phyloP scores from a whole-genome alignment of 2,329 filamentous ascomycete genomes.

The Dactylonectria estremocensis region DNA sequence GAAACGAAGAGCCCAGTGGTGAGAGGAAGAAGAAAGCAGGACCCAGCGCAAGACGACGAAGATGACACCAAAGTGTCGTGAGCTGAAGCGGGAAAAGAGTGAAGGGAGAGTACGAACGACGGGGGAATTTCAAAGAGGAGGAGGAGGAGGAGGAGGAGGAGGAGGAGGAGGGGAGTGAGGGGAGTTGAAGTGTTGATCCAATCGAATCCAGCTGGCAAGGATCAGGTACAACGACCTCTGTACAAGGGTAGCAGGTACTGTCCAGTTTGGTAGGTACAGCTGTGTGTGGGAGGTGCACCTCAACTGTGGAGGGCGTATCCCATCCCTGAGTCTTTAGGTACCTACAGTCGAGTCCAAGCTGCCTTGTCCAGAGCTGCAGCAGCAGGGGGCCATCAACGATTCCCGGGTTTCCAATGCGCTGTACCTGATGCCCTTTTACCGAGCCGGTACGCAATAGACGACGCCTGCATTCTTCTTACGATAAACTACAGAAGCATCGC shows the following conservation, averaged over 20 bases:
- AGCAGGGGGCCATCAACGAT: too few relatives aligned
- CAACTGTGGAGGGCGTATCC: too few relatives aligned
- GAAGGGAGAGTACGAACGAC: slow-evolving; percentile 8
- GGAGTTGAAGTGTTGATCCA: slow-evolving; percentile 20
- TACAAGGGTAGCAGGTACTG: too few relatives aligned
- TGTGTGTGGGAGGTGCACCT: too few relatives aligned
- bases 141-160: slow-evolving; percentile 9
- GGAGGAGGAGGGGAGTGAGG: not conserved
- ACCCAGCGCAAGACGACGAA: slow-evolving; percentile 16
- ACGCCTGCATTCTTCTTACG: not conserved
- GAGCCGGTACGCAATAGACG: not conserved
- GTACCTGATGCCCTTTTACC: not conserved
- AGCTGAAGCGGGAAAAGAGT: slow-evolving; percentile 29
- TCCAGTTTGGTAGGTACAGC: too few relatives aligned
- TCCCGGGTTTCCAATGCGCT: not conserved
- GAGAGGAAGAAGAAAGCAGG: slow-evolving; percentile 13
- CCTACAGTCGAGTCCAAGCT: not conserved
- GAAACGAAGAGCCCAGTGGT: slow-evolving; percentile 3
- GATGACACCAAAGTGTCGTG: slow-evolving; percentile 16
- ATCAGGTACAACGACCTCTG: slow-evolving; percentile 14
- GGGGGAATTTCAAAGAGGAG: not conserved
- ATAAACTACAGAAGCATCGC: not conserved
- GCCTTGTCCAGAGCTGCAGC: not conserved
- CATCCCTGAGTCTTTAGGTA: too few relatives aligned
- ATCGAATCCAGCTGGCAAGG: slow-evolving; percentile 7